These are phyloP conservation scores for Leccinum pellstonianum DNA, from an alignment of 768 basidiomycete species.

Conservation along the genomic window DNA sequence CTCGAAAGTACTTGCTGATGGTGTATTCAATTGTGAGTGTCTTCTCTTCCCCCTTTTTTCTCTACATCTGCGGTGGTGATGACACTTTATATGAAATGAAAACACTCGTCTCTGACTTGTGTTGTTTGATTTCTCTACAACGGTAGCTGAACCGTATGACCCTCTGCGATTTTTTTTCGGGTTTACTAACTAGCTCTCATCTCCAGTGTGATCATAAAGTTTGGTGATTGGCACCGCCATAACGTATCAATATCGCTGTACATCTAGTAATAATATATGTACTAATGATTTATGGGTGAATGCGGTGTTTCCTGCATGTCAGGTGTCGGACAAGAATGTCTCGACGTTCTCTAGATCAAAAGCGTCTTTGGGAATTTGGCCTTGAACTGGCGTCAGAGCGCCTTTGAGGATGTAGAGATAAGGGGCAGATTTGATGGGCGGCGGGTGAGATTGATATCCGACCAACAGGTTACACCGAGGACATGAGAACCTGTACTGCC, in stretches of 20 bases:
- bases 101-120: constrained; percentile 38
- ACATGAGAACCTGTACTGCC: constrained; percentile 65
- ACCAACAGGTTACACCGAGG: constrained; percentile 49
- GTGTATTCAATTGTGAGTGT: constrained; percentile 27
- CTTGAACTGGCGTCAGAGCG: constrained; percentile 85
- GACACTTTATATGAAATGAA: constrained; percentile 74
- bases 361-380: constrained; percentile 80
- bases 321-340: constrained; percentile 2
- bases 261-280: not conserved
- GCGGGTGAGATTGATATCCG: constrained; percentile 75
- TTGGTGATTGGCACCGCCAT: not conserved
- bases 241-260: constrained; percentile 1
- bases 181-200: constrained; percentile 19
- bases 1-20: too few relatives aligned
- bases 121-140: constrained; percentile 71
- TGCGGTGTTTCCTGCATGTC: not conserved
- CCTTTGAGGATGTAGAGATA: constrained; percentile 81
- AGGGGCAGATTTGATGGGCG: constrained; percentile 72
- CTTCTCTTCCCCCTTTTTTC: not conserved
- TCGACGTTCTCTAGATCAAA: constrained; percentile 51
- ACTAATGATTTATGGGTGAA: not conserved
- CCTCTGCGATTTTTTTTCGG: constrained; percentile 3
- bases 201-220: not conserved
- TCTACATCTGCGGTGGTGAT: constrained; percentile 41
- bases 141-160: constrained; percentile 68